Evolutionary conservation across 495 filamentous ascomycete species (phyloP), one percentile per base, ranked within the genome.

Genomic region (Aspergillus leporis): DNA sequence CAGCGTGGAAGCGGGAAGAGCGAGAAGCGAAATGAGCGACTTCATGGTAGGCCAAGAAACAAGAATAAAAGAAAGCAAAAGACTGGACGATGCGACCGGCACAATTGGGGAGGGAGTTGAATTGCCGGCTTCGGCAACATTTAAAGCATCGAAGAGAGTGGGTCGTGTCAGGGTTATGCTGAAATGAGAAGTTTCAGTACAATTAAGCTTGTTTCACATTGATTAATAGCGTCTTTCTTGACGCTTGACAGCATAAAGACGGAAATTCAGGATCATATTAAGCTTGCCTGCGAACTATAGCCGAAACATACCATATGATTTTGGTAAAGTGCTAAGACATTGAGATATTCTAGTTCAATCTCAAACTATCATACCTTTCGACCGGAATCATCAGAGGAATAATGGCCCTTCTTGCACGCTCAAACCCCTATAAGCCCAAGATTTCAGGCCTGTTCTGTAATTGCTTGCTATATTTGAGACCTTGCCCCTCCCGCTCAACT

Each of bases 41-140:
- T 66, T 57, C 67, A 67, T 70, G n/a, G 41, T 9, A 9, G 36
- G 36, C 36, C 3, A 40, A 19, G 9, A 18, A 45, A 4, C 19
- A 9, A 19, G 18, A 45, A 45, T 51, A 9, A 51, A 51, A 7
- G 25, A 51, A 51, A 16, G 49, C 5, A 32, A 31, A 1, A 19
- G 16, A 32, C 18, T 30, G n/a, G 49, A 51, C 25, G 25, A 30
- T n/a, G 31, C n/a, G 49, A 30, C 49, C 49, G 49, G 49, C 49
- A 51, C 49, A 31, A 21, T 30, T 32, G 49, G 25, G 25, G 47
- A 28, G 47, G 23, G 36, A 25, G 12, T 49, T 1, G 5, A 0
- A 32, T 51, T 14, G 49, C 14, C 19, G 49, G 25, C 49, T 51
- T 30, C 25, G n/a, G 49, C 64, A 30, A 12, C 22, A 30, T 50